Base-by-base conservation (phyloP, 1,284 basidiomycete genomes). In the Pseudozyma thailandica region DNA sequence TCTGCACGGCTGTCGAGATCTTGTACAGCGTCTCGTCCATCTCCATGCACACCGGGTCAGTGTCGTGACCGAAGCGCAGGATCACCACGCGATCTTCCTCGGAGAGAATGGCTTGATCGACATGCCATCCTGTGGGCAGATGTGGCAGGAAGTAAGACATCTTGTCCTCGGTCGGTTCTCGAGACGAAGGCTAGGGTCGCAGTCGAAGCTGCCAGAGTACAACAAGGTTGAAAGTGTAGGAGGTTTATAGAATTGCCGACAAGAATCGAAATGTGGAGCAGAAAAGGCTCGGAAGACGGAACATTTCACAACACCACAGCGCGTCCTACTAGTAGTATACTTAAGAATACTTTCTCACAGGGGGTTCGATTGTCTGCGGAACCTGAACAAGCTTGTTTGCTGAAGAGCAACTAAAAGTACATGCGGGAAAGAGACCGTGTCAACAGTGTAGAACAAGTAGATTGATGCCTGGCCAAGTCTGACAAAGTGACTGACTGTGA, bases 1-100 rank as follows among this genome's bases (percentile, higher is more conserved):
- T 98, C 85, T 96, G 93, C 4, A 98, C 93, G 84, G 93, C 94
- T 84, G 97, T 95, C 1, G 92, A 90, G 49, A 97, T 91, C 12
- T 88, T 87, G 83, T 94, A 93, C 18, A 98, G 88, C 3, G 94
- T 97, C 85, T 98, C 95, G 86, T 98, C 96, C 94, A 98, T 97
- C 31, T 90, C 91, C 96, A 98, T 98, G 85, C 95, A 99, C 70
- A 95, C 91, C 1, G 88, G 86, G 83, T 98, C 93, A 15, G 71
- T 64, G 84, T 97, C 94, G 83, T 95, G 92, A 0, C 95, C 95
- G 83, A 98, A 98, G 12, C 95, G 90, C 60, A 98, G 90, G 60
- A 94, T 91, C 35, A 98, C 95, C 33, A 97, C 89, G 49, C 95
- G 89, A 80, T 97, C 94, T 84, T 98, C 95, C 84, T 98, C 95